Conservation (phyloP, 495 filamentous ascomycete genomes). For the Pseudoneurospora amorphoporcata region DNA sequence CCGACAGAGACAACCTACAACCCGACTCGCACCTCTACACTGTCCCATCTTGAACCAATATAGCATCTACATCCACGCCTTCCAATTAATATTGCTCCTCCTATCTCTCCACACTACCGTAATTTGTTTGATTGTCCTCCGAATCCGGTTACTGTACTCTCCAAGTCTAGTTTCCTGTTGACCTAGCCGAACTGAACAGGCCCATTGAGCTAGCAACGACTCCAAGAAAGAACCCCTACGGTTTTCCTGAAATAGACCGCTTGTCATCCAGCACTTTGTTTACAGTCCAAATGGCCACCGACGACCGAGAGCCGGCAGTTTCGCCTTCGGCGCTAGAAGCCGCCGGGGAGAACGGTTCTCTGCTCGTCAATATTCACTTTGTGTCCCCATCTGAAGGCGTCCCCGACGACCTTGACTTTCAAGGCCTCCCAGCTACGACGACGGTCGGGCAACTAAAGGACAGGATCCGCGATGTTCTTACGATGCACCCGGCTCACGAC, state of each 20-base stretch:
- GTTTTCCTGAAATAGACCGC: not conserved
- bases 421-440: slow-evolving; percentile 35
- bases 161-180: not conserved
- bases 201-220: not conserved
- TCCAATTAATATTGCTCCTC: not conserved
- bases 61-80: not conserved
- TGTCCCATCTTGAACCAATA: not conserved
- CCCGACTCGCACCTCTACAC: not conserved
- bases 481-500: slow-evolving; percentile 41
- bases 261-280: not conserved
- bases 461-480: slow-evolving; percentile 46
- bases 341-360: slow-evolving; percentile 9
- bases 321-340: slow-evolving; percentile 14
- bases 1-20: slow-evolving; percentile 1
- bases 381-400: slow-evolving; percentile 53
- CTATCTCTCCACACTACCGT: not conserved
- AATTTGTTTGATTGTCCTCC: not conserved
- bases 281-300: slow-evolving; percentile 7
- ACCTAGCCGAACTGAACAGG: not conserved
- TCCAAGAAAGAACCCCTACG: not conserved
- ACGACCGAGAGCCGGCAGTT: not conserved
- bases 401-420: slow-evolving; percentile 13
- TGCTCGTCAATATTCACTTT: slow-evolving; percentile 47
- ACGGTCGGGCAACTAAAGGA: slow-evolving; percentile 53
- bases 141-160: not conserved